phyloP scores from a whole-genome alignment of 164 flowering plant genomes.

The Dillenia suffruticosa region DNA sequence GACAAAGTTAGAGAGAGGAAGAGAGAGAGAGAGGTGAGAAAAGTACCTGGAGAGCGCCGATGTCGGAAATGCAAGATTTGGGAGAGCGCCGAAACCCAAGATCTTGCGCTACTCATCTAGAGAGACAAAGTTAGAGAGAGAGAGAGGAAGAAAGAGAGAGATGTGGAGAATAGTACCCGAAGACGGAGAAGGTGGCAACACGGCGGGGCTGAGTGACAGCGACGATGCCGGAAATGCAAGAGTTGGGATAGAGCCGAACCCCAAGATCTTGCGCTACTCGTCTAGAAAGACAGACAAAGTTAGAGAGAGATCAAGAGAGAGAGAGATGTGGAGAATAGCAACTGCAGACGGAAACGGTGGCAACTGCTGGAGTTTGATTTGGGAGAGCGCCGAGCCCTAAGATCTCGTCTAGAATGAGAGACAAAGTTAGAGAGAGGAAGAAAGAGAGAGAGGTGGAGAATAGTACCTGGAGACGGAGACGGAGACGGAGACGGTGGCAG shows the following conservation, averaged over 20 bases:
- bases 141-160: background rate
- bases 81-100: slow-evolving; percentile 25
- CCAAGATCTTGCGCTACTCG: slow-evolving; percentile 89
- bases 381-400: too few relatives aligned
- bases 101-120: slow-evolving; percentile 89
- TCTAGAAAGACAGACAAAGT: slow-evolving; percentile 27
- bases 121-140: background rate
- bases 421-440: background rate
- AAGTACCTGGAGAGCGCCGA: too few relatives aligned
- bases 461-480: too few relatives aligned
- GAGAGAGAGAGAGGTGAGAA: too few relatives aligned
- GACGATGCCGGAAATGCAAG: slow-evolving; percentile 18
- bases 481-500: slow-evolving; percentile 51
- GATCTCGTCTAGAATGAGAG: too few relatives aligned
- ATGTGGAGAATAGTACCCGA: slow-evolving; percentile 36
- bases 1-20: too few relatives aligned
- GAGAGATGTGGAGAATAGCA: slow-evolving; percentile 1
- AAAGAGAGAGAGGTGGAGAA: background rate
- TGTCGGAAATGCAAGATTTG: too few relatives aligned
- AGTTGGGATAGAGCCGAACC: too few relatives aligned
- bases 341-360: slow-evolving; percentile 94
- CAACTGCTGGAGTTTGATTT: slow-evolving; percentile 35
- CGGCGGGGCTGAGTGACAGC: slow-evolving; percentile 96
- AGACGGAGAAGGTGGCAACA: slow-evolving; percentile 93
- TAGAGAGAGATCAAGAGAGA: background rate